A percentile compares a stretch with the other conserved stretches of the same genome.
phyloP scores from a whole-genome alignment of 306 rosid genomes.

The Casuarina cunninghamiana region DNA sequence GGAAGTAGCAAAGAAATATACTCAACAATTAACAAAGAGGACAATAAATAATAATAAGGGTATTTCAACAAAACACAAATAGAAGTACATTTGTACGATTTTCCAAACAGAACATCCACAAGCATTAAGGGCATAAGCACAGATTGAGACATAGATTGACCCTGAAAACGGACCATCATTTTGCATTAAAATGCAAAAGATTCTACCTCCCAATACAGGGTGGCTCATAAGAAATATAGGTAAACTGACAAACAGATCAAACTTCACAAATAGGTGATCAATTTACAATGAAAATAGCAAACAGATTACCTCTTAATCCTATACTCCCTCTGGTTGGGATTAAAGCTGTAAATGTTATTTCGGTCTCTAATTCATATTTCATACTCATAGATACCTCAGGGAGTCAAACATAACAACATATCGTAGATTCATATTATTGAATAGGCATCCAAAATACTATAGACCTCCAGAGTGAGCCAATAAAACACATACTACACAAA shows the following conservation, averaged over 20 bases:
- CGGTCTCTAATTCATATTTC: too few species aligned
- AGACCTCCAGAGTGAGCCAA: neutral
- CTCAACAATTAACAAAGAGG: neutral
- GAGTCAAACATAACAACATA: neutral
- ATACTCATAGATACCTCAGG: neutral
- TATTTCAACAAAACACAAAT: neutral
- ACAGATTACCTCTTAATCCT: neutral
- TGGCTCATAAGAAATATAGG: too few species aligned
- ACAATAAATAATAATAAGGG: neutral
- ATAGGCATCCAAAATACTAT: neutral
- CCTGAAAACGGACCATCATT: neutral
- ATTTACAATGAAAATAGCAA: too few species aligned
- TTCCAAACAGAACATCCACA: neutral
- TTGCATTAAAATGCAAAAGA: neutral
- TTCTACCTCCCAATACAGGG: neutral
- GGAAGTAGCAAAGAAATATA: constrained; percentile 9
- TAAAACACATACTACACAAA: neutral
- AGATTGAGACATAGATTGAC: neutral
- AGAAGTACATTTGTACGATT: neutral
- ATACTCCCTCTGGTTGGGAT: neutral
- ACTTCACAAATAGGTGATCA: neutral
- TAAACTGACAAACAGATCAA: too few species aligned
- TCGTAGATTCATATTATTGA: neutral
- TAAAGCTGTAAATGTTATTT: neutral
- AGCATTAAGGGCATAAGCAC: neutral